phyloP scores from a whole-genome alignment of 2,329 filamentous ascomycete genomes.

The Neonectria hederae region DNA sequence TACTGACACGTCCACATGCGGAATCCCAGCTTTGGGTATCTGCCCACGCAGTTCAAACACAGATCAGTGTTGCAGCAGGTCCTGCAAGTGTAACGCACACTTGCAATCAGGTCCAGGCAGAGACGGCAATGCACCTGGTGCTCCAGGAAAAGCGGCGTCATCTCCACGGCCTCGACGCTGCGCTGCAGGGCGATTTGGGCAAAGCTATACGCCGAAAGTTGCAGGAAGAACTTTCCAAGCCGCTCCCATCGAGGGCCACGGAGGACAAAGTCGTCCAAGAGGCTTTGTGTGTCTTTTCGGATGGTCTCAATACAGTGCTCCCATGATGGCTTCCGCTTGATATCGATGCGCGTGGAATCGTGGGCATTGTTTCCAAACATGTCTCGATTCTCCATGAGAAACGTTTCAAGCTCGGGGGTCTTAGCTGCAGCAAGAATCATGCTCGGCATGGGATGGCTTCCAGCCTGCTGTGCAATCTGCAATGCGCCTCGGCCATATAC shows the following conservation, averaged over 20 bases:
- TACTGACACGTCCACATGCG: conserved; percentile 26
- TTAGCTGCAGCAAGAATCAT: conserved; percentile 23
- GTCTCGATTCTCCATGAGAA: conserved; percentile 23
- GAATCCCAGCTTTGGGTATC: conserved; percentile 13
- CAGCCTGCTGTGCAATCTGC: conserved; percentile 24
- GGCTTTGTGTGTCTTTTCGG: conserved; percentile 11
- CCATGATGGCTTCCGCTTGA: background rate
- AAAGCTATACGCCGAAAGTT: conserved; percentile 22
- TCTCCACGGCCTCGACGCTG: conserved; percentile 16
- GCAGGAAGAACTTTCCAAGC: conserved; percentile 26
- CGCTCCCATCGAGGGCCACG: conserved; percentile 20
- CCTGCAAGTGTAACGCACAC: conserved; percentile 18
- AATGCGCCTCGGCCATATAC: conserved; percentile 20
- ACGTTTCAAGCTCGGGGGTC: conserved; percentile 7
- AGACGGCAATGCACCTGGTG: conserved; percentile 22
- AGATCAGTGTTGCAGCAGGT: conserved; percentile 23
- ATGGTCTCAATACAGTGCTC: conserved; percentile 17
- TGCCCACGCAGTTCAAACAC: conserved; percentile 11
- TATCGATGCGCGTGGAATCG: conserved; percentile 13
- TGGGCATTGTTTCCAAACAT: conserved; percentile 27
- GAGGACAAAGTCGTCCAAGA: conserved; percentile 19
- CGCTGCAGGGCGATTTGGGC: conserved; percentile 25
- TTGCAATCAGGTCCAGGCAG: conserved; percentile 18
- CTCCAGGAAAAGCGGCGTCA: conserved; percentile 16
- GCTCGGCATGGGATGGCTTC: conserved; percentile 14